These are phyloP conservation scores for Pelargonium australe DNA, from an alignment of 441 rosid species.

Conservation along the genomic window DNA sequence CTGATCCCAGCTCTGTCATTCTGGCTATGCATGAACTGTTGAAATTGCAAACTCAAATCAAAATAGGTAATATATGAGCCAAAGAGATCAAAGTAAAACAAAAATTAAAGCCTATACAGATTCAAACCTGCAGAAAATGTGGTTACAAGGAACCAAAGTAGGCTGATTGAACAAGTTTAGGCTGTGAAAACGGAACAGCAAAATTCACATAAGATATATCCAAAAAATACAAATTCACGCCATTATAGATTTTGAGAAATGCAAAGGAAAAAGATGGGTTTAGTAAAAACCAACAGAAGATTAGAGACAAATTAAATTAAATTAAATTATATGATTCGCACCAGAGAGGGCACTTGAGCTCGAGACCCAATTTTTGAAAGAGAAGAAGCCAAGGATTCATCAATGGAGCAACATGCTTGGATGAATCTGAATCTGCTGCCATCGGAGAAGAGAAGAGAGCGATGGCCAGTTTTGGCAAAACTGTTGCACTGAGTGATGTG, in stretches of 20 bases:
- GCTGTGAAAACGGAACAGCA: conserved; percentile 31
- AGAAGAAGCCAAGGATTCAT: conserved; percentile 67
- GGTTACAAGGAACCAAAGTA: conserved; percentile 69
- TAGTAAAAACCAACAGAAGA: neutral
- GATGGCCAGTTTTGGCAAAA: neutral
- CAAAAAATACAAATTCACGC: neutral
- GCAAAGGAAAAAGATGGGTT: too few relatives aligned
- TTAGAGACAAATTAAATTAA: neutral
- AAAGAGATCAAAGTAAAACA: neutral
- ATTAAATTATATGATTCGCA: conserved; percentile 22
- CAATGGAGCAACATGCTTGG: neutral
- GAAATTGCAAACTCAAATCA: conserved; percentile 2
- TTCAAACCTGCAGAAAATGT: conserved; percentile 66
- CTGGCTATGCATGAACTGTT: conserved; percentile 52
- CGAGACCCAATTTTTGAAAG: conserved; percentile 71
- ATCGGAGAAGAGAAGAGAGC: neutral
- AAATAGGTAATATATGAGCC: neutral
- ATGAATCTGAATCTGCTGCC: neutral
- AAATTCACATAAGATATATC: neutral
- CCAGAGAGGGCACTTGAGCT: conserved; percentile 89
- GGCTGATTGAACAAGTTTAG: conserved; percentile 55
- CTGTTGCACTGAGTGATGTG: neutral
- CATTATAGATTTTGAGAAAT: too few relatives aligned
- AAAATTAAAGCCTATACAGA: neutral
- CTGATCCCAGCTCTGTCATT: conserved; percentile 26